phyloP scores from a whole-genome alignment of 352 stramenopile species.

The Poterioochromonas sp. region DNA sequence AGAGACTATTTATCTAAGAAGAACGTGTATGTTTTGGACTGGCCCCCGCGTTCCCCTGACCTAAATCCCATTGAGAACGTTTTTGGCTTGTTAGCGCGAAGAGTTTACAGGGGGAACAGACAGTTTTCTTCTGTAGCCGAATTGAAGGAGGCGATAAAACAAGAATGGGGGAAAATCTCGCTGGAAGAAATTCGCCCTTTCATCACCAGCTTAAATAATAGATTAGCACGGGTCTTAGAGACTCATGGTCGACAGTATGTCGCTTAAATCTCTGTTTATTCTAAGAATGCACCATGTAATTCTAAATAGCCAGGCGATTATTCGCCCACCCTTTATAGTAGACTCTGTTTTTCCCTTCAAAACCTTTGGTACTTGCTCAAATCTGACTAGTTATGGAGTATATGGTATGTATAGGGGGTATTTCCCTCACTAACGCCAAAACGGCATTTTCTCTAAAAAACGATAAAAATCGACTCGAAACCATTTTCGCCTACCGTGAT shows the following conservation, averaged over 20 bases:
- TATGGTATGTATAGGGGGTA: conserved; percentile 20
- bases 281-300: conserved; percentile 14
- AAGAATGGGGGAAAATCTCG: conserved; percentile 11
- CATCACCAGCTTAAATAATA: conserved; percentile 15
- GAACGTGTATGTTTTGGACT: conserved; percentile 13
- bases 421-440: too few relatives aligned
- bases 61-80: conserved; percentile 13
- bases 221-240: conserved; percentile 10
- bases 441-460: too few relatives aligned
- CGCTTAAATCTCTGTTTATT: conserved; percentile 15
- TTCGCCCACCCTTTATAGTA: conserved; percentile 11
- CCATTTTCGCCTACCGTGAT: too few relatives aligned
- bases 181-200: conserved; percentile 11
- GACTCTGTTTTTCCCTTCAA: conserved; percentile 13
- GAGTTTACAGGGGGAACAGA: conserved; percentile 10
- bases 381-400: conserved; percentile 14
- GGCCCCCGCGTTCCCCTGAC: conserved; percentile 1
- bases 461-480: too few relatives aligned
- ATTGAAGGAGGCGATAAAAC: conserved; percentile 13
- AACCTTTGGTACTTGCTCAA: conserved; percentile 13
- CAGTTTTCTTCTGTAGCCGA: conserved; percentile 11
- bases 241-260: conserved; percentile 11
- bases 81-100: conserved; percentile 11
- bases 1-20: conserved; percentile 17
- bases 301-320: conserved; percentile 13